Evolutionary conservation across 768 basidiomycete genomes (phyloP), one percentile per base, ranked within the genome.

Genomic region (Lyophyllum atratum): DNA sequence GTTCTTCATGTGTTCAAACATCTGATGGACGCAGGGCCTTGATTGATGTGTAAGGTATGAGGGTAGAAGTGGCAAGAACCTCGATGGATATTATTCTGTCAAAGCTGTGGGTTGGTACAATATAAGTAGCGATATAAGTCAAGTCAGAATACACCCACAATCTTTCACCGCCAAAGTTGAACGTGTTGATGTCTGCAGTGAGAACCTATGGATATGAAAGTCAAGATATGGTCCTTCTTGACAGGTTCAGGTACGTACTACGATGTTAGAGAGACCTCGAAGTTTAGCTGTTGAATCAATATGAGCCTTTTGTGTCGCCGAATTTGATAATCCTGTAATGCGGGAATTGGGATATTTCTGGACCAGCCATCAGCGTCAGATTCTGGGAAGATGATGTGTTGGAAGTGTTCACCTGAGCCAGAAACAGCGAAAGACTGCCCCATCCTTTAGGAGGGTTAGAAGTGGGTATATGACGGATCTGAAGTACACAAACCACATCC

Each of bases 1-100:
- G 65, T 87, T 87, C 71, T 89, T 88, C 86, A 89, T 87, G 67
- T 89, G 87, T 64, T 89, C 86, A 61, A 88, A 86, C 85, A 87
- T 86, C 82, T 85, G 51, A 12, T 37, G 21, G 44, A 50, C 39
- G 24, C 14, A 21, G 40, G 54, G 19, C 19, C 24, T 33, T 43
- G 17, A 24, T 42, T 24, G n/a, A 29, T 21, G 21, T 34, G 6
- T 19, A 1, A 4, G 21, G 25, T 31, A 52, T 12, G 49, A 10
- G 46, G 46, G 17, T 15, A 21, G 12, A 51, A 15, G 7, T 19
- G 9, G 39, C 58, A 85, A 22, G 17, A 51, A 56, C 87, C 70
- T 89, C 88, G 49, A 90, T 87, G 2, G 84, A 86, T 14, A 90
- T 64, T 51, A 89, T 85, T 55, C 86, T 79, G 64, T 89, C 86